Conservation (phyloP, 345 rosid species). For the Geranium brycei region DNA sequence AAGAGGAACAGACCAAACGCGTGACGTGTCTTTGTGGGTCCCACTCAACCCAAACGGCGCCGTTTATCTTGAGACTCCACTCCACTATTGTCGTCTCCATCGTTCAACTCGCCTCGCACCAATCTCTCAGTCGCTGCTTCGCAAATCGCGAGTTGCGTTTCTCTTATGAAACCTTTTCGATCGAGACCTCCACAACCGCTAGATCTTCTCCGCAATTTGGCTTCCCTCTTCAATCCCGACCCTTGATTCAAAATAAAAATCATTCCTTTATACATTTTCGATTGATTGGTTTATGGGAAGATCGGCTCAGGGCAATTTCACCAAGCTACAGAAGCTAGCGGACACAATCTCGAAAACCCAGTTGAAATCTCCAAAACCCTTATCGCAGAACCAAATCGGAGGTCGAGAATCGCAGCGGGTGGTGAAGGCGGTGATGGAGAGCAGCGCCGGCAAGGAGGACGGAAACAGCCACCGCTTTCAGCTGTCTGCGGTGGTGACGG, state of each 20-base stretch:
- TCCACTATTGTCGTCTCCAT: too few relatives aligned
- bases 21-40: too few relatives aligned
- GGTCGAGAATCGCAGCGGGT: background rate
- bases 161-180: background rate
- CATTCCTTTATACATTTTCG: background rate
- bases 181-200: background rate
- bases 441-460: slow-evolving; percentile 14
- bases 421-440: slow-evolving; percentile 29
- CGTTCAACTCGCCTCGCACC: background rate
- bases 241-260: background rate
- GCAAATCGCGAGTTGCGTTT: background rate
- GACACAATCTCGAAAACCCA: slow-evolving; percentile 14
- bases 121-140: background rate
- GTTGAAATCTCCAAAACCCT: slow-evolving; percentile 28
- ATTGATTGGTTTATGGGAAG: background rate
- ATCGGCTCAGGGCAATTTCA: background rate
- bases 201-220: background rate
- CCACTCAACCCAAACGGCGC: background rate
- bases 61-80: background rate
- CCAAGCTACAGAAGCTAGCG: slow-evolving; percentile 23
- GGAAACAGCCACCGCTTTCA: slow-evolving; percentile 27
- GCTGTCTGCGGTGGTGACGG: slow-evolving; percentile 70
- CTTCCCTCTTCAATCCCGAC: background rate
- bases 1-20: background rate
- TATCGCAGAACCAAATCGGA: slow-evolving; percentile 9